A percentile compares a stretch with the other conserved stretches of the same genome.
Conservation (phyloP, 2,329 filamentous ascomycete genomes). For the Capronia coronata region DNA sequence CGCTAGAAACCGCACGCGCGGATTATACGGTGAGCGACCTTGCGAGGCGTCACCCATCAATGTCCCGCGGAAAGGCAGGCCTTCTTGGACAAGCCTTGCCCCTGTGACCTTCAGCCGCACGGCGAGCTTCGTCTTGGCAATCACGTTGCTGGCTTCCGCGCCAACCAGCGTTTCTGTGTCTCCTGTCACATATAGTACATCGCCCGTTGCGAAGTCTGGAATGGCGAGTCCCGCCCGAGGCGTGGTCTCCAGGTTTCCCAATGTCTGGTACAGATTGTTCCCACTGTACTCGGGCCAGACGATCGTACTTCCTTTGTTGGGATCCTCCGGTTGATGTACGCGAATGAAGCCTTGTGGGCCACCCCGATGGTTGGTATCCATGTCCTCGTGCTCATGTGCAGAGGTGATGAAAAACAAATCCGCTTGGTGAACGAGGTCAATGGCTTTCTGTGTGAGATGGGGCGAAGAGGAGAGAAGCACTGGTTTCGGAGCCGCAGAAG, state of each 20-base stretch:
- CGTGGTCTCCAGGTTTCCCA: slow-evolving; percentile 66
- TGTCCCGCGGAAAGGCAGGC: slow-evolving; percentile 62
- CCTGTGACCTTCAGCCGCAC: slow-evolving; percentile 60
- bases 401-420: slow-evolving; percentile 77
- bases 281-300: slow-evolving; percentile 80
- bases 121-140: slow-evolving; percentile 66
- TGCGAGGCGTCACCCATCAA: slow-evolving; percentile 41
- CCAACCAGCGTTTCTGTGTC: slow-evolving; percentile 60
- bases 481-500: slow-evolving; percentile 49
- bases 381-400: slow-evolving; percentile 54
- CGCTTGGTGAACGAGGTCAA: slow-evolving; percentile 55
- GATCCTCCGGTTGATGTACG: slow-evolving; percentile 42
- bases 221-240: slow-evolving; percentile 64
- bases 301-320: slow-evolving; percentile 50
- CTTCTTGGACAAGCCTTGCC: slow-evolving; percentile 56
- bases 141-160: slow-evolving; percentile 52
- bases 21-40: slow-evolving; percentile 66
- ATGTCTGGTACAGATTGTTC: slow-evolving; percentile 74
- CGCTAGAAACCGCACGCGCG: slow-evolving; percentile 58
- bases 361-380: slow-evolving; percentile 81
- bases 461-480: slow-evolving; percentile 44
- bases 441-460: slow-evolving; percentile 48
- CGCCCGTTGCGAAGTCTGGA: slow-evolving; percentile 65
- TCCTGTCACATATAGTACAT: slow-evolving; percentile 70
- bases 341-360: slow-evolving; percentile 68